Evolutionary conservation across 2,329 filamentous ascomycete genomes (phyloP).

Genomic region (Fusarium compactum): DNA sequence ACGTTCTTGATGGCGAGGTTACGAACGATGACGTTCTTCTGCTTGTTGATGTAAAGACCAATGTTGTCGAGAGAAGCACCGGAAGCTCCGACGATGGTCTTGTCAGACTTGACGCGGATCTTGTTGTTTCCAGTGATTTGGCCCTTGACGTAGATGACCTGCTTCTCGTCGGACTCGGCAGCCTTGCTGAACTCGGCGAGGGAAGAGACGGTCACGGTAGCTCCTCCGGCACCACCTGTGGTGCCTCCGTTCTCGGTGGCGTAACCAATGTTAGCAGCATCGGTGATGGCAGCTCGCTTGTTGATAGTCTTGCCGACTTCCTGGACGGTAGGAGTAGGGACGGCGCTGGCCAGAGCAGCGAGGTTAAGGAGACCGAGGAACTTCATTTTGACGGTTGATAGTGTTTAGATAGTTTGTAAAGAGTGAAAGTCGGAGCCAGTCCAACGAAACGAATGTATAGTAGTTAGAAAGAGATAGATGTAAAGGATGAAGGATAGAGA

Average conservation of each 20-base stretch:
- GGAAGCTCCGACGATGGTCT: conserved; percentile 58
- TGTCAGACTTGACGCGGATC: conserved; percentile 59
- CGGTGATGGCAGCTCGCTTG: conserved; percentile 54
- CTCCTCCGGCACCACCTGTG: conserved; percentile 63
- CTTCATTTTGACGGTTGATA: conserved; percentile 47
- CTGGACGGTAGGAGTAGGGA: conserved; percentile 49
- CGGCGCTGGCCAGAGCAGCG: conserved; percentile 48
- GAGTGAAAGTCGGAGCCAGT: conserved; percentile 39
- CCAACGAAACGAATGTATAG: conserved; percentile 41
- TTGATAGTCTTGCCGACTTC: conserved; percentile 45
- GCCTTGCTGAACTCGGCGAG: conserved; percentile 61
- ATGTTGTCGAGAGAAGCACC: conserved; percentile 58
- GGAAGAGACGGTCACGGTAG: conserved; percentile 58
- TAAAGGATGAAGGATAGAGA: conserved; percentile 32
- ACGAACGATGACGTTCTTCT: conserved; percentile 70
- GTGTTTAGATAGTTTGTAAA: conserved; percentile 14
- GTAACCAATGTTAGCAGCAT: conserved; percentile 54
- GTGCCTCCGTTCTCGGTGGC: conserved; percentile 56
- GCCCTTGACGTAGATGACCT: conserved; percentile 58
- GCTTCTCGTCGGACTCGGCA: conserved; percentile 57
- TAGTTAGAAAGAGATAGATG: conserved; percentile 19
- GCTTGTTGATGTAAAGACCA: conserved; percentile 65
- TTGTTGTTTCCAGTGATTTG: conserved; percentile 55
- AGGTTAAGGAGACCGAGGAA: conserved; percentile 50
- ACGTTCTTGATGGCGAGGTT: conserved; percentile 72